Percentiles rank a stretch among this genome's conserved stretches.
Evolutionary conservation across 441 rosid genomes (phyloP).

Genomic region (Eruca vesicaria): DNA sequence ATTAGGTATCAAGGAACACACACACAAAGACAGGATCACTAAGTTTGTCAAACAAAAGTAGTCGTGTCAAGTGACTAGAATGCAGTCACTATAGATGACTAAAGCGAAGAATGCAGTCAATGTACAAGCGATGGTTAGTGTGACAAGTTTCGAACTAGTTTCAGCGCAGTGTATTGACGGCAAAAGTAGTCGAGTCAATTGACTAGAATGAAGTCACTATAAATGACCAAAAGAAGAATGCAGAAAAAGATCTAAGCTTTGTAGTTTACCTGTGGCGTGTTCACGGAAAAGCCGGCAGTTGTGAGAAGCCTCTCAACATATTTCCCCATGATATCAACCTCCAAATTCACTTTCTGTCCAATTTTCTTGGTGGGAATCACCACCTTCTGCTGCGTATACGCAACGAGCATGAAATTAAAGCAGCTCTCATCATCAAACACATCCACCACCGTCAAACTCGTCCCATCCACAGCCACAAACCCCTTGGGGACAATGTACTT

Average conservation of each 20-base stretch:
- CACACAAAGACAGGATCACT: too few species aligned
- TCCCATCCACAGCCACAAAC: constrained; percentile 82
- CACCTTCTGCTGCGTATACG: constrained; percentile 75
- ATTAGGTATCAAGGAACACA: too few species aligned
- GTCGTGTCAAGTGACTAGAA: too few species aligned
- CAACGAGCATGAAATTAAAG: constrained; percentile 81
- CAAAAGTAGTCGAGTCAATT: too few species aligned
- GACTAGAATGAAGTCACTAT: too few species aligned
- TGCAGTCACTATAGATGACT: too few species aligned
- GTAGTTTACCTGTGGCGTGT: constrained; percentile 17
- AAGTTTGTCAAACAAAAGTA: too few species aligned
- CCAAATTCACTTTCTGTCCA: constrained; percentile 85
- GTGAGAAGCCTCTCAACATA: constrained; percentile 83
- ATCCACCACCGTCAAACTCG: constrained; percentile 88
- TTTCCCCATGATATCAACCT: constrained; percentile 90
- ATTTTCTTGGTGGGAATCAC: constrained; percentile 65
- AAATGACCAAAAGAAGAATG: too few species aligned
- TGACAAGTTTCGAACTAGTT: too few species aligned
- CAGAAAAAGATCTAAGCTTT: neutral
- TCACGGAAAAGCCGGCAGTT: constrained; percentile 40
- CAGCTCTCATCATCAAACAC: constrained; percentile 76
- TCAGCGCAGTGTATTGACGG: too few species aligned
- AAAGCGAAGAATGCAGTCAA: too few species aligned
- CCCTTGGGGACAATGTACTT: constrained; percentile 84
- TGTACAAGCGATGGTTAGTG: too few species aligned